phyloP scores from a whole-genome alignment of 495 filamentous ascomycete genomes.

The Podospora fimiseda region DNA sequence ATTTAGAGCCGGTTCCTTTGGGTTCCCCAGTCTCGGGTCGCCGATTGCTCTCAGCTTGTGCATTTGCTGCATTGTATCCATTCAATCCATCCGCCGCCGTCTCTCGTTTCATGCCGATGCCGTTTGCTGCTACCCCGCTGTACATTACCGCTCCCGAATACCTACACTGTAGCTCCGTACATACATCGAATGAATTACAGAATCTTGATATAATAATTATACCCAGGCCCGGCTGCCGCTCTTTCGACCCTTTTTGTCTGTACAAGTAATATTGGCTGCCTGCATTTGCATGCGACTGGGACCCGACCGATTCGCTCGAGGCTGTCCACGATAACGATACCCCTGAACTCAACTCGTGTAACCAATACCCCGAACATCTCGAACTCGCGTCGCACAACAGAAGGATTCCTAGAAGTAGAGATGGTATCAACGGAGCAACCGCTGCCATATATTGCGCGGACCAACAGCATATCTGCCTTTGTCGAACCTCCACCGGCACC shows the following conservation, averaged over 20 bases:
- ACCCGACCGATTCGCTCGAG: background rate
- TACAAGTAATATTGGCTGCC: background rate
- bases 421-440: slow-evolving; percentile 9
- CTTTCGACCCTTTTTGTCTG: too few relatives aligned
- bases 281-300: background rate
- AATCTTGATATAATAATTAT: too few relatives aligned
- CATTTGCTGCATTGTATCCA: background rate
- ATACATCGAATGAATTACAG: too few relatives aligned
- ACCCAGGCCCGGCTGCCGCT: too few relatives aligned
- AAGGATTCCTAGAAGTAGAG: background rate
- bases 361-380: background rate
- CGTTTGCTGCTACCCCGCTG: background rate
- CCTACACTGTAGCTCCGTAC: too few relatives aligned
- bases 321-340: background rate
- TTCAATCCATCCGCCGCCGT: background rate
- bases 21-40: background rate
- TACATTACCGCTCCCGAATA: too few relatives aligned
- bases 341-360: background rate
- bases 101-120: background rate
- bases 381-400: background rate
- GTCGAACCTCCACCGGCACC: slow-evolving; percentile 15
- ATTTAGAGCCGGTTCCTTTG: background rate
- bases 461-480: slow-evolving; percentile 9
- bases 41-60: background rate
- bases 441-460: slow-evolving; percentile 7